Evolutionary conservation across 768 basidiomycete genomes (phyloP), one percentile per base, ranked within the genome.

Genomic region (Psilocybe cyanescens): DNA sequence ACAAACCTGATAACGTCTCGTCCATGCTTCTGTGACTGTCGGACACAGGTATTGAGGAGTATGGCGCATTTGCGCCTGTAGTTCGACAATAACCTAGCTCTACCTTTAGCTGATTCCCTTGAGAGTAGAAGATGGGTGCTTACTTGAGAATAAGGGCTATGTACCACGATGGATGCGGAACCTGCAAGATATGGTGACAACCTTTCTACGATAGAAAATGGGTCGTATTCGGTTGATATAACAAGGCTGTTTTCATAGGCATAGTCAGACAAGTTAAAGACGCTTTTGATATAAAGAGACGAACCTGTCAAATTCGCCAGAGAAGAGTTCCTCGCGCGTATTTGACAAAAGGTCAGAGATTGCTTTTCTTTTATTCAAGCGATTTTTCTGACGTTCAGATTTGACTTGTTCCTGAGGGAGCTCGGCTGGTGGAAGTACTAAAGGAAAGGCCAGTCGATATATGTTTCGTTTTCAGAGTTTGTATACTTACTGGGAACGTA

Each of bases 291-390:
- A 11, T 11, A 45, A 59, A 47, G 19, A 39, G 7, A 61, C 86
- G 66, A 64, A 95, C 92, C 88, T 90, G 59, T 99, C 95, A 74
- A 95, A 99, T 67, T 89, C 92, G 19, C 95, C 97, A 1, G 78
- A 73, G 68, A 95, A 95, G 3, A 96, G 79, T 55, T 97, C 95
- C 58, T 92, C 86, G 35, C 96, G 83, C 17, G 85, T 86, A 45
- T 73, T 79, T 57, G 79, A 77, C 8, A 97, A 74, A 35, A 82
- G 71, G 39, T 91, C 86, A 3, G 85, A 79, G n/a, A 86, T 84
- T 3, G 78, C 80, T 71, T 90, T 94, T 47, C 95, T 87, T 74
- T 94, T 95, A 67, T 86, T 86, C 17, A 92, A 74, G 30, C 92
- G 83, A 31, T 79, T 68, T 66, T 85, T 88, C 70, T 93, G 90